Evolutionary conservation across 768 basidiomycete species (phyloP).

Genomic region (Pleurotus ostreatus): DNA sequence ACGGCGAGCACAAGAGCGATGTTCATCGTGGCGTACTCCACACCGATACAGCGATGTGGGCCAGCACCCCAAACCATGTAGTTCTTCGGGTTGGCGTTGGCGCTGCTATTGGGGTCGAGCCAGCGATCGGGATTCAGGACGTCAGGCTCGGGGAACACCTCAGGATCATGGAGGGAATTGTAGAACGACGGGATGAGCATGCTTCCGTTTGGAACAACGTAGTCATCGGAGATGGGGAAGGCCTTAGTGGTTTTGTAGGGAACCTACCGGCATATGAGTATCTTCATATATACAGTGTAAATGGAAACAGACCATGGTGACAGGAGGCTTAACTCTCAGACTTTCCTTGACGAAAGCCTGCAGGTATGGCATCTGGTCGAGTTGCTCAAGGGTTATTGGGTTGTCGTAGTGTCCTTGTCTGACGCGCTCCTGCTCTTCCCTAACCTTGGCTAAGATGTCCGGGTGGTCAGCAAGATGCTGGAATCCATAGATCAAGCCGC

Average conservation of each 20-base stretch:
- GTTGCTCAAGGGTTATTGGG: slow-evolving; percentile 79
- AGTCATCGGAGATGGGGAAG: slow-evolving; percentile 90
- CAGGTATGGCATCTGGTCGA: slow-evolving; percentile 92
- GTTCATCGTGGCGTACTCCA: slow-evolving; percentile 92
- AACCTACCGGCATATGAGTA: slow-evolving; percentile 44
- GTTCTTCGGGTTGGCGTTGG: slow-evolving; percentile 86
- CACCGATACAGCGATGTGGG: slow-evolving; percentile 88
- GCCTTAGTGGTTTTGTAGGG: slow-evolving; percentile 89
- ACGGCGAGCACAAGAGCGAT: slow-evolving; percentile 81
- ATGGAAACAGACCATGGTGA: slow-evolving; percentile 74
- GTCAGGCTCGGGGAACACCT: slow-evolving; percentile 85
- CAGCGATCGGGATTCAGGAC: slow-evolving; percentile 85
- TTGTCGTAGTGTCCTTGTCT: slow-evolving; percentile 73
- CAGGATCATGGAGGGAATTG: slow-evolving; percentile 87
- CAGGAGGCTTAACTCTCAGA: slow-evolving; percentile 87
- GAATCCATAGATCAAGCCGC: slow-evolving; percentile 92
- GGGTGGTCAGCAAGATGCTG: slow-evolving; percentile 95
- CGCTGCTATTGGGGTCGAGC: slow-evolving; percentile 76
- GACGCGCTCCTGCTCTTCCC: slow-evolving; percentile 84
- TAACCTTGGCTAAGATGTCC: slow-evolving; percentile 81
- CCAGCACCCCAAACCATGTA: slow-evolving; percentile 95
- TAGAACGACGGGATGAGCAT: slow-evolving; percentile 97
- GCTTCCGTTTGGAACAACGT: slow-evolving; percentile 85
- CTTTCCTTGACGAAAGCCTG: slow-evolving; percentile 93
- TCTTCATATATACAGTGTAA: not conserved